Evolutionary conservation across 495 filamentous ascomycete genomes (phyloP).

Genomic region (Penicillium desertorum): DNA sequence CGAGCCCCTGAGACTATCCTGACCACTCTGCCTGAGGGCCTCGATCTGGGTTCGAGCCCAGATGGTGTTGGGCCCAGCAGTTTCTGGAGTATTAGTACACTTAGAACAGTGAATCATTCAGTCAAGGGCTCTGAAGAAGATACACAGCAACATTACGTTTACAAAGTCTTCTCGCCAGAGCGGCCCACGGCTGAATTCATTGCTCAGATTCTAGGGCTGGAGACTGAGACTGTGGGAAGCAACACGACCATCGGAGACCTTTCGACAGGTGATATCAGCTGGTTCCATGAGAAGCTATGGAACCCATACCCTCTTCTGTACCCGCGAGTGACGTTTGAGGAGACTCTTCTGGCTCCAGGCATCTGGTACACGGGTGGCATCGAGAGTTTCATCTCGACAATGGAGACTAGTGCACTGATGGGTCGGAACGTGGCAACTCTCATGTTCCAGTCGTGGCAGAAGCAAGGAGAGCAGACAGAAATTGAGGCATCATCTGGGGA

Average conservation of each 20-base stretch:
- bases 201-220: slow-evolving; percentile 40
- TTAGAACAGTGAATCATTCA: slow-evolving; percentile 62
- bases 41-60: slow-evolving; percentile 47
- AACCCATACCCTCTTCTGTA: slow-evolving; percentile 79
- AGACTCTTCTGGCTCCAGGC: slow-evolving; percentile 59
- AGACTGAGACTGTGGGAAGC: slow-evolving; percentile 18
- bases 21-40: slow-evolving; percentile 70
- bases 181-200: slow-evolving; percentile 64
- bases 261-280: slow-evolving; percentile 59
- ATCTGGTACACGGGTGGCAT: slow-evolving; percentile 93
- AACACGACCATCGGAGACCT: slow-evolving; percentile 39
- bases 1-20: slow-evolving; percentile 70
- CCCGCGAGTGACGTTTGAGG: slow-evolving; percentile 85
- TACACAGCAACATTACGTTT: slow-evolving; percentile 66
- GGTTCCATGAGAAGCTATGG: slow-evolving; percentile 78
- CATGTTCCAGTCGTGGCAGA: slow-evolving; percentile 63
- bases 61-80: slow-evolving; percentile 65
- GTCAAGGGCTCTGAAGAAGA: slow-evolving; percentile 38
- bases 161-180: slow-evolving; percentile 91
- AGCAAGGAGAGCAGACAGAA: slow-evolving; percentile 12
- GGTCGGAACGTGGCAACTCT: slow-evolving; percentile 89
- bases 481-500: background rate
- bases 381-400: slow-evolving; percentile 93
- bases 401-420: slow-evolving; percentile 97
- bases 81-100: slow-evolving; percentile 86